These are phyloP conservation scores for Dothistroma septosporum DNA, from an alignment of 2,329 filamentous ascomycete species.

Conservation along the genomic window DNA sequence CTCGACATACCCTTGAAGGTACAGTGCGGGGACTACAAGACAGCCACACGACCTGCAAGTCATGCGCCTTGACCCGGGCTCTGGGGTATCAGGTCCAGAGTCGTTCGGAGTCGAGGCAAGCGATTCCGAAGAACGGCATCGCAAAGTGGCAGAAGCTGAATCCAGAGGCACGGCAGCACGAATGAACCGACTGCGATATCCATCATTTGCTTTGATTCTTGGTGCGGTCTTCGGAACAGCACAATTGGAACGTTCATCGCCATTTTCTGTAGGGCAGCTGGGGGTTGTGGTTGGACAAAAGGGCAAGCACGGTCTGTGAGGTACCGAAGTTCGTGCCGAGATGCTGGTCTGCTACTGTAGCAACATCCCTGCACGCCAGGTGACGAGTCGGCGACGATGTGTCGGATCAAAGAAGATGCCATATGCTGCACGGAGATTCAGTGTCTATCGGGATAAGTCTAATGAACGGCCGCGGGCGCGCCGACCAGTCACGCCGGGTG, in stretches of 20 bases:
- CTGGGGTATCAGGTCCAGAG: not conserved
- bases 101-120: not conserved
- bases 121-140: not conserved
- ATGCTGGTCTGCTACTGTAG: too few species aligned
- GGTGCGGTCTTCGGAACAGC: not conserved
- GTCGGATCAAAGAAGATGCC: not conserved
- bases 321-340: slow-evolving; percentile 8
- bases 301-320: slow-evolving; percentile 3
- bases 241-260: not conserved
- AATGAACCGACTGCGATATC: not conserved
- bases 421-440: not conserved
- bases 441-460: not conserved
- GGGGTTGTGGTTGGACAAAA: slow-evolving; percentile 9
- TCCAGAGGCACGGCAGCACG: not conserved
- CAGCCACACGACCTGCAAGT: not conserved
- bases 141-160: not conserved
- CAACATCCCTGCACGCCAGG: not conserved
- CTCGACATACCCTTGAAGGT: not conserved
- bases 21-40: not conserved
- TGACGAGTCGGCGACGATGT: not conserved
- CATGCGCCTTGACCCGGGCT: not conserved
- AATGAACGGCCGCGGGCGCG: not conserved
- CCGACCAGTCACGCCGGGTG: not conserved
- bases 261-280: not conserved
- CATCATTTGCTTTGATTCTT: not conserved